Evolutionary conservation across 2,329 filamentous ascomycete genomes (phyloP), one percentile per base, ranked within the genome.

Genomic region (Pseudogymnoascus sp.): DNA sequence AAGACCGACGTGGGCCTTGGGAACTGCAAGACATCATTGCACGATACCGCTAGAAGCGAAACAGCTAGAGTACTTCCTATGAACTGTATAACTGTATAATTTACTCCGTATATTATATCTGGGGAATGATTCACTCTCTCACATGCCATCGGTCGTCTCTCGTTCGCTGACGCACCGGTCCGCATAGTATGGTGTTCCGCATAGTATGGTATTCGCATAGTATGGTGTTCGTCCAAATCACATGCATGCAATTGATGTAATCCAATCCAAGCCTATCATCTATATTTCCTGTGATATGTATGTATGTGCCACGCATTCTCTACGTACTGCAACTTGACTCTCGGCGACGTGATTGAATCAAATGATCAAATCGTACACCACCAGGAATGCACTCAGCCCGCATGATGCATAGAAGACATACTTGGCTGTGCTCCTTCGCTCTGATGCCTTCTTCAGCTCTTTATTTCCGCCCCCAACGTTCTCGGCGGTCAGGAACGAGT

Each of bases 401-500:
- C 87, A 86, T 4, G 89, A 89, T n/a, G 86, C 88, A 74, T 89
- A 93, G 70, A 93, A 93, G 0, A 91, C 90, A 69, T 87, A 86
- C 72, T 87, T 86, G 31, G 90, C 90, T 47, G 87, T 82, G 75
- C 89, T 91, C 40, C 84, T 81, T 68, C 86, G 80, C 73, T 90
- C 82, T 0, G 84, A 86, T 29, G 93, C 95, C 72, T 88, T 86
- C 77, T 95, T 95, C 62, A 99, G 80, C 79, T 97, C 88, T 76
- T 89, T 90, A 78, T 99, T 99, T 16, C 93, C 95, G 64, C 86
- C 86, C 12, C 89, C 89, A 61, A 99, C 85, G 72, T 97, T 97
- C 73, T 93, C 89, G 26, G 87, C 85, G 8, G 93, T 97, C 34
- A 85, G 82, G 65, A 87, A 83, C 1, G 91, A 92, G 74, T 99